phyloP scores from a whole-genome alignment of 495 filamentous ascomycete species.

The Parathielavia appendiculata region DNA sequence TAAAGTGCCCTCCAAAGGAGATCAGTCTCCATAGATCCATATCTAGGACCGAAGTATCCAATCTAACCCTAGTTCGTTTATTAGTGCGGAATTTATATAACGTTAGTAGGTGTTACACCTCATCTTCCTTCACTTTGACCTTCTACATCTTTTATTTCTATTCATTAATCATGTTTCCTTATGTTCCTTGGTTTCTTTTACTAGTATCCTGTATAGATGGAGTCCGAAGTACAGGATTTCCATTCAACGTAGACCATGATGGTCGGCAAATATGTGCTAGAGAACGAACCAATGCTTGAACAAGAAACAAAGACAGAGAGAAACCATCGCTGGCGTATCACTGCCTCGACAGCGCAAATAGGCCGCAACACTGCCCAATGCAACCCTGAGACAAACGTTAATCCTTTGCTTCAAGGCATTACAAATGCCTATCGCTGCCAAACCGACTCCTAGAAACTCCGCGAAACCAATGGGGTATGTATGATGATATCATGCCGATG shows the following conservation, averaged over 20 bases:
- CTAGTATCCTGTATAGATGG: no score
- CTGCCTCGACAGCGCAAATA: background rate
- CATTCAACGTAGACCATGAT: background rate
- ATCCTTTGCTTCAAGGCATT: background rate
- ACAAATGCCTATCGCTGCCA: background rate
- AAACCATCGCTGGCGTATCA: background rate
- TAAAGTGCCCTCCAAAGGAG: no score
- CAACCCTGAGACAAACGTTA: background rate
- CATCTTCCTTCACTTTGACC: no score
- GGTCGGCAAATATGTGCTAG: conserved; percentile 1
- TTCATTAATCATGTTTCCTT: no score
- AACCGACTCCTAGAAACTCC: conserved; percentile 18
- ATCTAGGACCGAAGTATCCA: no score
- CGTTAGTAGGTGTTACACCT: no score
- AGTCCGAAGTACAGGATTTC: background rate
- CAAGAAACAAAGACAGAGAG: background rate
- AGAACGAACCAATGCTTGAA: background rate
- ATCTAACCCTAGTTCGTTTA: no score
- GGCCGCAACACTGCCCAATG: background rate
- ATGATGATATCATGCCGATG: conserved; percentile 19
- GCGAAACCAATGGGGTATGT: conserved; percentile 16
- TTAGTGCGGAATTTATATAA: no score
- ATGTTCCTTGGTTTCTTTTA: no score
- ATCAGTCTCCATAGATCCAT: no score
- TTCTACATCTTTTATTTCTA: no score